Base-by-base conservation (phyloP, 805 yeast genomes). In the Ogataea siamensis region DNA sequence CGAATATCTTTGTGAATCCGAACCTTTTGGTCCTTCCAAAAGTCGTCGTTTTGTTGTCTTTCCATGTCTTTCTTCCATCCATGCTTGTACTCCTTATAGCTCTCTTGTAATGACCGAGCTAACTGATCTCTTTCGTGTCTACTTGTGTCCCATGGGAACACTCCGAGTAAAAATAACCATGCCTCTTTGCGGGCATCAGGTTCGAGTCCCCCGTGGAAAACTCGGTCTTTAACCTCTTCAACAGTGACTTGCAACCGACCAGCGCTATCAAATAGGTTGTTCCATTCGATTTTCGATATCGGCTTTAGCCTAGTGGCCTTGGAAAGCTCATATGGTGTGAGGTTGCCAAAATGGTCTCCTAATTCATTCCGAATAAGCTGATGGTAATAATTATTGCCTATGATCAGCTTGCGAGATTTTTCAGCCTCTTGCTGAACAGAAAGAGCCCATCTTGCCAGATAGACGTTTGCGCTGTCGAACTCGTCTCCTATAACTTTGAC, bases 361-460 rank as follows among this genome's bases (percentile, higher is more conserved):
- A 84, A 58, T 52, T 84, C 89, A 36, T 69, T 66, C 37, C 71
- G 72, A 27, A 84, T 68, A 34, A 76, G 56, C 20, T 71, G 71
- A 29, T 71, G 62, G 47, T 80, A 80, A 12, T 77, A 67, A n/a
- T 76, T 78, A 50, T 78, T 80, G 39, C 80, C 68, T 22, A 80
- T 66, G 52, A 73, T 67, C 52, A 68, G 66, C 40, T 68, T 66
- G 43, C 76, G 62, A 43, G 75, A 70, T 39, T 76, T 74, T 49
- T 79, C 88, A 2, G 96, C 93, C 58, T 91, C 95, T 51, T 88
- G 89, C 51, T 91, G 93, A 7, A 93, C 93, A 19, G 87, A 87
- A 50, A 87, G 73, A 0, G 98, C 97, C 98, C 98, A 93, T 64
- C 88, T 89, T 4, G 98, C 98, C 42, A 91, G 68, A 58, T 87